Base-by-base conservation (phyloP, 2,329 filamentous ascomycete species). In the Thelonectria blattea region DNA sequence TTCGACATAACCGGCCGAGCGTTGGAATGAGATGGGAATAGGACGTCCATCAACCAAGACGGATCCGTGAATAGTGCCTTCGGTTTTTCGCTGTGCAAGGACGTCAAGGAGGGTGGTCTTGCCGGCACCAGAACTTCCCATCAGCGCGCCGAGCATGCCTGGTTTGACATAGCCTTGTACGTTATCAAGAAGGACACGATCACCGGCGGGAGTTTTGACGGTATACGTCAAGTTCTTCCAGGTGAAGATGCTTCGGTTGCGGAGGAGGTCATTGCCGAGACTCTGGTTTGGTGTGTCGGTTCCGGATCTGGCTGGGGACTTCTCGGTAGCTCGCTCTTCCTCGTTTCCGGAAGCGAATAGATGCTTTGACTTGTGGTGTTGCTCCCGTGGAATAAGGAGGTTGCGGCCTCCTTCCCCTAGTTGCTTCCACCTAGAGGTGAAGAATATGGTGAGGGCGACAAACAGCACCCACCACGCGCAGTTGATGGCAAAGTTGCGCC, bases 61-160 rank as follows among this genome's bases (percentile, higher is more conserved):
- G 61, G 91, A 86, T 48, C 91, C 91, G 10, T 81, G 82, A 27
- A 93, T 87, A 17, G 91, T 87, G 12, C 91, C 91, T 80, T 91
- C 82, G 15, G 80, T 87, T 72, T 92, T 88, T 3, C 91, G 85
- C 70, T 93, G 90, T 0, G 91, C 88, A 1, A 86, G 73, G 0
- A 90, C 92, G 74, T 95, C 93, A 17, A 96, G 81, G 0, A 96
- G 79, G 0, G 92, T 95, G 0, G 91, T 93, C 77, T 96, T 96
- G 12, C 92, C 92, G 9, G 92, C 92, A 45, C 91, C 91, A 4
- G 87, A 91, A 2, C 90, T 90, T 55, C 92, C 92, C 81, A 95
- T 91, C 1, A 96, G 79, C 0, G 92, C 92, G 45, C 92, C 87
- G 84, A 96, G 88, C 17, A 90, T 77, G 17, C 92, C 91, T 1